Evolutionary conservation across 2,329 filamentous ascomycete species (phyloP).

Genomic region (Coniochaeta sp.): DNA sequence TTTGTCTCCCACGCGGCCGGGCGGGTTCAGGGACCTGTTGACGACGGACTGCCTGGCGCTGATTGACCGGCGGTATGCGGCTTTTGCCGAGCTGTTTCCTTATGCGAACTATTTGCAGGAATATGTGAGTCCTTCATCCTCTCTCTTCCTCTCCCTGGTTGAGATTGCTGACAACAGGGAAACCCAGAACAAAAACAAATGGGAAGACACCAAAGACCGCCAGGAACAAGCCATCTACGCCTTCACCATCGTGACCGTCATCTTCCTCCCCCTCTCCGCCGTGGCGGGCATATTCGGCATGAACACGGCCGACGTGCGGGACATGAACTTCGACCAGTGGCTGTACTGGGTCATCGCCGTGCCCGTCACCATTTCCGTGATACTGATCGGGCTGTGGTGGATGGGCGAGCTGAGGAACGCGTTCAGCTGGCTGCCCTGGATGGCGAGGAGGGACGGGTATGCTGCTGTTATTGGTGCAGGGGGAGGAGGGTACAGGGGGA

Average conservation of each 20-base stretch:
- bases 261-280: slow-evolving; percentile 39
- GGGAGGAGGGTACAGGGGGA: neutral
- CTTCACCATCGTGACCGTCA: slow-evolving; percentile 41
- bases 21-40: slow-evolving; percentile 30
- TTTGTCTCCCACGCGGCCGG: slow-evolving; percentile 27
- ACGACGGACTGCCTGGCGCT: slow-evolving; percentile 29
- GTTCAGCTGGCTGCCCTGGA: slow-evolving; percentile 11
- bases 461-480: slow-evolving; percentile 5
- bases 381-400: slow-evolving; percentile 32
- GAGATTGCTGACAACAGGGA: too few relatives aligned
- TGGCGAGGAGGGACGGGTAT: neutral
- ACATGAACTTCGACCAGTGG: slow-evolving; percentile 41
- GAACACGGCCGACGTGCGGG: slow-evolving; percentile 43
- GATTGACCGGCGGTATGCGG: slow-evolving; percentile 25
- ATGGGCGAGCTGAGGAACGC: slow-evolving; percentile 33
- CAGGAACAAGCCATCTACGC: slow-evolving; percentile 41
- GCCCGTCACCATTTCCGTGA: slow-evolving; percentile 35
- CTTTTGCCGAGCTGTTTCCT: slow-evolving; percentile 20
- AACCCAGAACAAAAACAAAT: slow-evolving; percentile 24
- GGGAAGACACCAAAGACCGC: slow-evolving; percentile 33
- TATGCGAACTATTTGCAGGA: slow-evolving; percentile 19
- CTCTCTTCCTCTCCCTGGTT: too few relatives aligned
- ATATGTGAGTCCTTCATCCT: neutral
- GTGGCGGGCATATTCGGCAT: slow-evolving; percentile 45
- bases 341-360: slow-evolving; percentile 42